Evolutionary conservation across 2,329 filamentous ascomycete genomes (phyloP), one percentile per base, ranked within the genome.

Genomic region (Dactylellina cionopaga): DNA sequence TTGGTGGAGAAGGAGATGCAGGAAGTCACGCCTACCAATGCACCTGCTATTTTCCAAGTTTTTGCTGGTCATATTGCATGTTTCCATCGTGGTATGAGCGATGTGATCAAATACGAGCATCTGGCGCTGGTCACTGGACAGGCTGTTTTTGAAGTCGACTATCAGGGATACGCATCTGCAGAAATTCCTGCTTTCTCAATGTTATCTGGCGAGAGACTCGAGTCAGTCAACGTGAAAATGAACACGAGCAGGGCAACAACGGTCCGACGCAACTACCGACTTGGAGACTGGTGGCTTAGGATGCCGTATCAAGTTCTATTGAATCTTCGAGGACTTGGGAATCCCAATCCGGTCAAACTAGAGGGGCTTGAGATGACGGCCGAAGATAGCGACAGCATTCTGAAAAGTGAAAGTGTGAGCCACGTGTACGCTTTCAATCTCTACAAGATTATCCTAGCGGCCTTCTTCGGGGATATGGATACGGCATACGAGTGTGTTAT

Each of bases 121-220:
- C 68, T 75, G 37, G 76, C 76, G 11, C 63, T 77, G 7, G 75
- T 68, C 17, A 74, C 75, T 13, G 76, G 71, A 3, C 72, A 76
- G 25, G 69, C 75, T n/a, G 74, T 77, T 39, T 77, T 77, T 17
- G 76, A 77, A 43, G 76, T 77, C 5, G 76, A 77, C 52, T 77
- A 76, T 59, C 77, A 76, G 13, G 74, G 74, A 17, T 77, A 76
- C 59, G 76, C 76, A 10, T 74, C 75, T 25, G 76, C 75, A 10
- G 76, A 77, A 49, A 76, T 77, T 25, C 76, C 76, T 39, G 62
- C 75, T 10, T 77, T 76, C 51, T 76, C 75, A 17, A 77, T 77
- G 76, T 63, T 77, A 15, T 74, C 71, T 47, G 76, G 76, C 4
- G 76, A 77, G 44, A 68, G 72, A 31, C 64, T 77, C 5, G 68